Evolutionary conservation across 1,284 basidiomycete species (phyloP).

Genomic region (Boletellus dicymbophilus): DNA sequence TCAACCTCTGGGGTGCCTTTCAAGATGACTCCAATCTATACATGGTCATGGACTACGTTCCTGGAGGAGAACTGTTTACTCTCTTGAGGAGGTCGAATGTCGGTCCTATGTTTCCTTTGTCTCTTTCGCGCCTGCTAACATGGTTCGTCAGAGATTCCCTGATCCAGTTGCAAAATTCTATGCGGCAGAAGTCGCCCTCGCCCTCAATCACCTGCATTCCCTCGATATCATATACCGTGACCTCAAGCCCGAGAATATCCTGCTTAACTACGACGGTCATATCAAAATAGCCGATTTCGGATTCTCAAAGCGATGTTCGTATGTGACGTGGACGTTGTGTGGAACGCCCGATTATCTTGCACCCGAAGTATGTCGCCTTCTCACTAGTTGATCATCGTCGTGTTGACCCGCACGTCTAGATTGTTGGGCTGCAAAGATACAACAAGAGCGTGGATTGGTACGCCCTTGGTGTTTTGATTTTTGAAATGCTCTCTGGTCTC

Average conservation of each 20-base stretch:
- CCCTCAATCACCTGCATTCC: constrained; percentile 90
- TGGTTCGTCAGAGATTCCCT: constrained; percentile 78
- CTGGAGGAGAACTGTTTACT: constrained; percentile 95
- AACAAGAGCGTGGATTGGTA: constrained; percentile 99
- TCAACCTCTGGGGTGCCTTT: constrained; percentile 99
- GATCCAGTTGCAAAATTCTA: constrained; percentile 99
- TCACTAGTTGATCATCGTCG: not conserved
- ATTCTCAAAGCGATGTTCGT: constrained; percentile 91
- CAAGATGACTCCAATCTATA: constrained; percentile 93
- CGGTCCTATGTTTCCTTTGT: constrained; percentile 29
- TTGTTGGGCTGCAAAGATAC: constrained; percentile 90
- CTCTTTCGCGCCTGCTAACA: constrained; percentile 7
- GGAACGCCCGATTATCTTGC: constrained; percentile 98
- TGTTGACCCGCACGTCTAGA: constrained; percentile 37
- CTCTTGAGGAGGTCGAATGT: constrained; percentile 89
- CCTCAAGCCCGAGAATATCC: constrained; percentile 96
- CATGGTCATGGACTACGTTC: constrained; percentile 99
- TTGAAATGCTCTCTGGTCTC: constrained; percentile 93
- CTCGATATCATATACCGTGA: constrained; percentile 97
- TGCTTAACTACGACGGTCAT: constrained; percentile 92
- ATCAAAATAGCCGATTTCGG: constrained; percentile 99
- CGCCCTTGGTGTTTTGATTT: constrained; percentile 94
- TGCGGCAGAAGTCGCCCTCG: constrained; percentile 95
- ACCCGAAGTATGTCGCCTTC: constrained; percentile 64
- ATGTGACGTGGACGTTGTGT: constrained; percentile 96